phyloP scores from a whole-genome alignment of 768 basidiomycete genomes.

The Kwoniella heveanensis region DNA sequence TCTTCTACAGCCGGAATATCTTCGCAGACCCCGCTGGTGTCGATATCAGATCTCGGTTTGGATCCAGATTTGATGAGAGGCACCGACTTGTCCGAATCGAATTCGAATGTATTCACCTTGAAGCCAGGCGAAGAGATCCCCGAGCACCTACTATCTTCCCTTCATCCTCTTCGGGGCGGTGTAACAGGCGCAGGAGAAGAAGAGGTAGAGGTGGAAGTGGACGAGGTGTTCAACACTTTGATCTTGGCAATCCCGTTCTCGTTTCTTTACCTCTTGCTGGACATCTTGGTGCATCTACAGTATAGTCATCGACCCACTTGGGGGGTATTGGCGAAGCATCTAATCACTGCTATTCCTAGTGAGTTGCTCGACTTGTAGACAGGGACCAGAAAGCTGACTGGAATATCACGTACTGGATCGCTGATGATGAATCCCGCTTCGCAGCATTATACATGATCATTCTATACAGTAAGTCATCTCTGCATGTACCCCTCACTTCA shows the following conservation, averaged over 20 bases:
- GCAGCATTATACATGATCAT: slow-evolving; percentile 46
- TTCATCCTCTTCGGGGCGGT: neutral
- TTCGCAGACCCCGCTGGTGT: neutral
- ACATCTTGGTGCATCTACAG: slow-evolving; percentile 51
- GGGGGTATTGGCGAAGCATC: slow-evolving; percentile 28
- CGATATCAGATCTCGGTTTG: neutral
- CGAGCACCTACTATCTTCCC: slow-evolving; percentile 2
- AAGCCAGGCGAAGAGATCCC: slow-evolving; percentile 10
- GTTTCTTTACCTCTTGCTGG: slow-evolving; percentile 49
- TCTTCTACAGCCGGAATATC: too few species aligned
- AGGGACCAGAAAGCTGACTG: too few species aligned
- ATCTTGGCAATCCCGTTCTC: slow-evolving; percentile 51
- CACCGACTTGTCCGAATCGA: neutral
- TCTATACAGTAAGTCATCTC: slow-evolving; percentile 49
- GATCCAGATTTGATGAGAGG: neutral
- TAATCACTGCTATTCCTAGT: slow-evolving; percentile 51
- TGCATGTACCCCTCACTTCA: neutral
- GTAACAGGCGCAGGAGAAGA: neutral
- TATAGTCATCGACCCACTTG: slow-evolving; percentile 44
- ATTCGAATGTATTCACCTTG: slow-evolving; percentile 3
- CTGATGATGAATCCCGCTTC: too few species aligned
- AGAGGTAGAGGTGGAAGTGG: slow-evolving; percentile 18
- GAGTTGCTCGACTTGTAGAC: slow-evolving; percentile 27
- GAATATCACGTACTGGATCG: too few species aligned
- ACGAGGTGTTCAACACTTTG: slow-evolving; percentile 50